Evolutionary conservation across 2,329 filamentous ascomycete species (phyloP).

Genomic region (Sordariomycetes sp.): DNA sequence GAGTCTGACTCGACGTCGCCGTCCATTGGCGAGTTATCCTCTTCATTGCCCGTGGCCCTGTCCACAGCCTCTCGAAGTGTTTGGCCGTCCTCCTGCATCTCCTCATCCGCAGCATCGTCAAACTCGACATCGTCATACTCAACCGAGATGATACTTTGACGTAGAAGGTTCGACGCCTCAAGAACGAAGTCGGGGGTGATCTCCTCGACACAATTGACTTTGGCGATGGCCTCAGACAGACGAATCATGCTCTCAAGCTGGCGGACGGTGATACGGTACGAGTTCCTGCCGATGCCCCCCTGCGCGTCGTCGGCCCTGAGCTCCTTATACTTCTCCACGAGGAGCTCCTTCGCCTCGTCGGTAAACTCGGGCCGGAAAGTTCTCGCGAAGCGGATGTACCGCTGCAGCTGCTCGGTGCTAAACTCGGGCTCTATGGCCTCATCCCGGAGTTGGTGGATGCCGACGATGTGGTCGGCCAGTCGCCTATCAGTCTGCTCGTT

Average conservation of each 20-base stretch:
- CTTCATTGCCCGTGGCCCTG: constrained; percentile 32
- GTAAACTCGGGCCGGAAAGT: constrained; percentile 93
- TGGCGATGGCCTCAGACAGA: constrained; percentile 92
- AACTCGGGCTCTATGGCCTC: constrained; percentile 87
- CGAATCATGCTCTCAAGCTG: constrained; percentile 95
- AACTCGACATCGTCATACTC: constrained; percentile 97
- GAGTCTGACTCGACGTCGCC: constrained; percentile 15
- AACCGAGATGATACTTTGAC: constrained; percentile 93
- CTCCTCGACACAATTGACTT: constrained; percentile 91
- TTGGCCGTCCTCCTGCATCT: constrained; percentile 8
- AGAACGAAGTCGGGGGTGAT: constrained; percentile 74
- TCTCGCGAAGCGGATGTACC: constrained; percentile 90
- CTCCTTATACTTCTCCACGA: constrained; percentile 93
- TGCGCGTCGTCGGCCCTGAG: constrained; percentile 86
- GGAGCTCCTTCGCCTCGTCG: constrained; percentile 67
- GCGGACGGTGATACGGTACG: constrained; percentile 92
- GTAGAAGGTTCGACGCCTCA: constrained; percentile 81
- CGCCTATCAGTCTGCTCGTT: constrained; percentile 85
- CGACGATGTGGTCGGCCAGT: constrained; percentile 87
- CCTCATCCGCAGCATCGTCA: constrained; percentile 52
- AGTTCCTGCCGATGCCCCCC: constrained; percentile 86
- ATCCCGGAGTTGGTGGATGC: constrained; percentile 84
- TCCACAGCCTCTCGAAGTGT: constrained; percentile 26
- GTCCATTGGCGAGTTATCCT: constrained; percentile 28
- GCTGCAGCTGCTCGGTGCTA: constrained; percentile 88